A percentile compares a stretch with the other conserved stretches of the same genome.
Conservation (phyloP, 371 early-diverging fungal species). For the Smittium mucronatum region DNA sequence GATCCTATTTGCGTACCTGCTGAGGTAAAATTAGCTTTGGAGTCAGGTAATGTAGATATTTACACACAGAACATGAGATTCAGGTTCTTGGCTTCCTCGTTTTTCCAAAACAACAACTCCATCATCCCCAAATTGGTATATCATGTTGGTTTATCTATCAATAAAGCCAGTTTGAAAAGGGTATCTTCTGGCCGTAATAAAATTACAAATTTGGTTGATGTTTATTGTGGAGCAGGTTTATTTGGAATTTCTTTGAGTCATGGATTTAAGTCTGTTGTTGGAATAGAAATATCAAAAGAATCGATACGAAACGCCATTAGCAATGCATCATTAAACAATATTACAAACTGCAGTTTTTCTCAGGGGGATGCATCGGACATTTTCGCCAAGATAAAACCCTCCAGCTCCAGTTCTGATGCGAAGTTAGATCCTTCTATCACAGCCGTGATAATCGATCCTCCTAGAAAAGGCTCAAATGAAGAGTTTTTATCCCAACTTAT, state of each 20-base stretch:
- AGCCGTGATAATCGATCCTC: slow-evolving; percentile 53
- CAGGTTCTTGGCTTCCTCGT: slow-evolving; percentile 37
- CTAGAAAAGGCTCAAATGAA: slow-evolving; percentile 45
- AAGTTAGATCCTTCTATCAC: slow-evolving; percentile 34
- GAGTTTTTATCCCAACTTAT: slow-evolving; percentile 46
- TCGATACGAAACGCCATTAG: slow-evolving; percentile 41
- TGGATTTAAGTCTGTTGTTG: slow-evolving; percentile 42
- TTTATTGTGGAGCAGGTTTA: slow-evolving; percentile 56
- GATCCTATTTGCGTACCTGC: slow-evolving; percentile 12
- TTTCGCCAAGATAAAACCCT: slow-evolving; percentile 36
- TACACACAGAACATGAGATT: slow-evolving; percentile 27
- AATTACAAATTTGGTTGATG: slow-evolving; percentile 42
- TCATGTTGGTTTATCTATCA: slow-evolving; percentile 35
- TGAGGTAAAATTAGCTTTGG: not conserved
- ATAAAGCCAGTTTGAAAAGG: slow-evolving; percentile 13
- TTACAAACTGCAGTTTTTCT: slow-evolving; percentile 39
- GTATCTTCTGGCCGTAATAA: slow-evolving; percentile 15
- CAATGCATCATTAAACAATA: slow-evolving; percentile 44
- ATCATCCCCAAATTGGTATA: slow-evolving; percentile 42
- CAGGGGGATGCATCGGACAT: slow-evolving; percentile 41
- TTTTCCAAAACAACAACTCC: slow-evolving; percentile 52
- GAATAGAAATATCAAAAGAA: slow-evolving; percentile 46
- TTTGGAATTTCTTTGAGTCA: slow-evolving; percentile 45
- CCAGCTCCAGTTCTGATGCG: not conserved
- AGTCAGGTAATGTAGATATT: slow-evolving; percentile 17